Conservation (phyloP, 2,329 filamentous ascomycete species). For the Aspergillus ruber region DNA sequence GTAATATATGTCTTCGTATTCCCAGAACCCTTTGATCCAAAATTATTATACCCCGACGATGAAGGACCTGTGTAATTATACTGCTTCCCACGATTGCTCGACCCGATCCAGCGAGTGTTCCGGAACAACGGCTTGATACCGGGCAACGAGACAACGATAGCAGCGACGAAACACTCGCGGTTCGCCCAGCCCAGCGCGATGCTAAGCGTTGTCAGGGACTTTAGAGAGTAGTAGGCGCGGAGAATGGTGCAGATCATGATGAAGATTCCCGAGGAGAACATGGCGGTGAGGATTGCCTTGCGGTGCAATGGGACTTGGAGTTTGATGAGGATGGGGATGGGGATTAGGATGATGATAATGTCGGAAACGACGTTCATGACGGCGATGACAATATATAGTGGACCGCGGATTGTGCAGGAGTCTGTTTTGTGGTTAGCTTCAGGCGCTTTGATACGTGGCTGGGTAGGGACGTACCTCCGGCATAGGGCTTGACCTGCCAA, state of each 20-base stretch:
- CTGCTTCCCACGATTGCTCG: not conserved
- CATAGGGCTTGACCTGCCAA: conserved; percentile 28
- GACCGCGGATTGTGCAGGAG: conserved; percentile 15
- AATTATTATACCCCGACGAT: not conserved
- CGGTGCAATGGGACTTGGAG: conserved; percentile 14
- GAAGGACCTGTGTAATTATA: not conserved
- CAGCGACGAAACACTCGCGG: conserved; percentile 19
- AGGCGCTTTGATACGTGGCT: not conserved
- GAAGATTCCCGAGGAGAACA: conserved; percentile 23
- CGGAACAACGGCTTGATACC: conserved; percentile 21
- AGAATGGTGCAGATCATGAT: conserved; percentile 21
- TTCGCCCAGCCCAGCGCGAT: conserved; percentile 20
- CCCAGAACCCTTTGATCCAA: conserved; percentile 5
- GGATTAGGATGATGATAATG: conserved; percentile 13
- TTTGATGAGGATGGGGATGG: conserved; percentile 16
- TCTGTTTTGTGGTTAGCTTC: conserved; percentile 7
- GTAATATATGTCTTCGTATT: conserved; percentile 10
- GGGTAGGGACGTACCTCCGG: conserved; percentile 13
- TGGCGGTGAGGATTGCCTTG: conserved; percentile 14
- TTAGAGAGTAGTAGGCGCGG: conserved; percentile 20
- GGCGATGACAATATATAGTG: conserved; percentile 15
- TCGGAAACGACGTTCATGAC: conserved; percentile 16
- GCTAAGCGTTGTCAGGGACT: conserved; percentile 11
- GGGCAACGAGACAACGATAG: conserved; percentile 18
- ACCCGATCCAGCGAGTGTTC: conserved; percentile 7